Evolutionary conservation across 2,329 filamentous ascomycete species (phyloP), one percentile per base, ranked within the genome.

Genomic region (Colletotrichum liriopes): DNA sequence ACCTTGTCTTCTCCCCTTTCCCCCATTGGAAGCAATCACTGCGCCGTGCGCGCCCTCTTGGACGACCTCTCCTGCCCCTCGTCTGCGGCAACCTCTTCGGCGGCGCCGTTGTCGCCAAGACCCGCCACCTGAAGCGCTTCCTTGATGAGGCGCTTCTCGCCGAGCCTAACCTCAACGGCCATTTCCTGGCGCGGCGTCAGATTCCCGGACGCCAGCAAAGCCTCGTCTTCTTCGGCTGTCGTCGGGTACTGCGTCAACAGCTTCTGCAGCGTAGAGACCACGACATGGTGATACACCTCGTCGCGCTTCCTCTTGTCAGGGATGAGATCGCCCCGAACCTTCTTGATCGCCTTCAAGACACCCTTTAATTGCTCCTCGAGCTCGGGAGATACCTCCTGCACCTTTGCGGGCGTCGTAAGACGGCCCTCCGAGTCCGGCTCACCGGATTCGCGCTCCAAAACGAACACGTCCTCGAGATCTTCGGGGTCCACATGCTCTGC

Each of bases 391-490:
- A 89, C 79, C 35, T 79, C 80, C 6, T 81, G 79, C 12, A 88
- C 79, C 0, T 75, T 76, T 1, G 84, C 81, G 1, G 82, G 75
- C 0, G 79, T 81, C 1, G 80, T 74, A 35, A 88, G 81, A 0
- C 82, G 82, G 26, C 89, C 89, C 14, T 85, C 84, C 0, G 85
- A 77, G 72, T 87, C 85, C 0, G 88, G 86, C 39, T 90, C 88
- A 0, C 84, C 84, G 1, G 85, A 81, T 51, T 87, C 85, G 35
- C 88, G 84, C 75, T 91, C 89, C 20, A 94, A 85, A 58, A 94
- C 91, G 75, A 95, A 95, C 23, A 89, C 90, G 45, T 95, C 93
- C 65, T 96, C 94, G 3, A 94, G 81, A 12, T 94, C 85, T 51
- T 93, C 90, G 8, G 91, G 88, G 16, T 94, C 87, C 37, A 93